phyloP scores from a whole-genome alignment of 2,329 filamentous ascomycete genomes.

The Fusarium buharicum region DNA sequence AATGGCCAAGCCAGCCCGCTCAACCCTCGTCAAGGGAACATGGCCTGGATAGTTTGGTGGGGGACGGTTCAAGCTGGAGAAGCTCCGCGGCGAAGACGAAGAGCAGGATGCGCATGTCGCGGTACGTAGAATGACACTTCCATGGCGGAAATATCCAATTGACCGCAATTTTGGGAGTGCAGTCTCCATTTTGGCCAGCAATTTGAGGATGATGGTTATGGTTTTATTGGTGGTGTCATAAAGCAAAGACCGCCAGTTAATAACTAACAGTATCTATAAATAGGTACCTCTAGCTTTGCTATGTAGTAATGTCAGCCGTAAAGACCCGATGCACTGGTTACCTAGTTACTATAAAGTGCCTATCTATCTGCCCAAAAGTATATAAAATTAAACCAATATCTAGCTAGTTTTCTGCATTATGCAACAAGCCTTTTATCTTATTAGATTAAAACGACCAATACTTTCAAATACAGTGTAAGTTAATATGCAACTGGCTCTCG shows the following conservation, averaged over 20 bases:
- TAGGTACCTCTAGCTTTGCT: too few relatives aligned
- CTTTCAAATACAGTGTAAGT: too few relatives aligned
- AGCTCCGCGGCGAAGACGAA: constrained; percentile 52
- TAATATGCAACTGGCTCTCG: too few relatives aligned
- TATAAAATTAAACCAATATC: too few relatives aligned
- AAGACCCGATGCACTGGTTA: too few relatives aligned
- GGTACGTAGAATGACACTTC: constrained; percentile 27
- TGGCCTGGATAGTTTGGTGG: constrained; percentile 90
- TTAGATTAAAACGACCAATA: too few relatives aligned
- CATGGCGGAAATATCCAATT: constrained; percentile 25
- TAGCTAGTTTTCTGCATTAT: too few relatives aligned
- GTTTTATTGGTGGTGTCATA: constrained; percentile 26
- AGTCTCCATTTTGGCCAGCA: constrained; percentile 40
- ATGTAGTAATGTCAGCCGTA: too few relatives aligned
- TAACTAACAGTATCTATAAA: too few relatives aligned
- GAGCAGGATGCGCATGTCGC: constrained; percentile 36
- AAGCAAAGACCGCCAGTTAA: not conserved
- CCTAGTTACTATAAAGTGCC: too few relatives aligned
- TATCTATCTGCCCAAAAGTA: too few relatives aligned
- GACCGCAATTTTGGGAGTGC: constrained; percentile 39
- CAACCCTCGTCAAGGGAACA: constrained; percentile 83
- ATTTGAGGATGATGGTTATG: constrained; percentile 17
- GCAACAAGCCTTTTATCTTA: too few relatives aligned
- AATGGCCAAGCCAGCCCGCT: constrained; percentile 77
- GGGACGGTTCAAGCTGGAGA: constrained; percentile 88